Evolutionary conservation across 805 yeast species (phyloP), one percentile per base, ranked within the genome.

Genomic region (Candida khao-thaluensis): DNA sequence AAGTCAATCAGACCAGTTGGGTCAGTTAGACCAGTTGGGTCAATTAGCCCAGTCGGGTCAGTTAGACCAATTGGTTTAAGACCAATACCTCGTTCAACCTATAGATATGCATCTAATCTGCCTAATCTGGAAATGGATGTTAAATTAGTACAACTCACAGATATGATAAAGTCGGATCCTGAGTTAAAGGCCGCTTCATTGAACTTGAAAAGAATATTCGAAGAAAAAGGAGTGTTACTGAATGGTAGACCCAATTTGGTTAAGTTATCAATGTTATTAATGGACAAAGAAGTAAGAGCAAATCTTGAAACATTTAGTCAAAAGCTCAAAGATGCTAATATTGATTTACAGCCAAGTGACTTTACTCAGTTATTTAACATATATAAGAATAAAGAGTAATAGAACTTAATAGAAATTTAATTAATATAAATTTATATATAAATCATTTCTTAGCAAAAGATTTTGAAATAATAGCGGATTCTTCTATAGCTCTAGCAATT

Each of bases 401-500:
- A n/a, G n/a, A n/a, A n/a, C n/a, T n/a, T n/a, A n/a, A n/a, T n/a
- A n/a, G n/a, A n/a, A n/a, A n/a, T n/a, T n/a, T n/a, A n/a, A n/a
- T n/a, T n/a, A n/a, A 20, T 20, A 8, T 6, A 20, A 20, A 6
- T 20, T 20, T 8, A 4, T 26, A 38, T 24, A 18, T 17, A 5
- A 28, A 29, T 33, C 53, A 53, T 46, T 69, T 64, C 52, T 69
- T 69, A 10, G 71, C 59, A 43, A 69, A 67, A 7, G 72, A 63
- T 20, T 71, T 69, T 10, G 96, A 89, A 40, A 89, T 84, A 43
- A 74, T 74, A n/a, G 97, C 87, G 24, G 97, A 91, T 58, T 88
- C 95, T 60, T 86, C 88, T 17, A 93, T 84, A 27, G 95, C 96
- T 53, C 88, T 76, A 34, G 95, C 79, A 52, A 93, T 84, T 17